phyloP scores from a whole-genome alignment of 208 protist genomes.

The Lotmaria passim region DNA sequence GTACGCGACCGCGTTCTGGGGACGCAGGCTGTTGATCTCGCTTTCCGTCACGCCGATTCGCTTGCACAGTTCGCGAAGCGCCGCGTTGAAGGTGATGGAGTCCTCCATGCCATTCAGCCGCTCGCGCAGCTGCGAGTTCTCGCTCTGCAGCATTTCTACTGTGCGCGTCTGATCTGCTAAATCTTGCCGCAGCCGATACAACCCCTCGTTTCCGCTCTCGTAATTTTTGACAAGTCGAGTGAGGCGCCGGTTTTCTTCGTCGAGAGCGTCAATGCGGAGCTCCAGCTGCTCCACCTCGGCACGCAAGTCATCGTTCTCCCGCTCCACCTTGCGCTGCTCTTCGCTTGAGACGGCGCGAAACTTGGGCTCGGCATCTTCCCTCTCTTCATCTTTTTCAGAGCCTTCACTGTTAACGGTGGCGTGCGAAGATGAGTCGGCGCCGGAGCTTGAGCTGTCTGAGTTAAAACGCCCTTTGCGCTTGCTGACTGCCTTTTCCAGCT shows the following conservation, averaged over 20 bases:
- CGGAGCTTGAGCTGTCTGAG: conserved; percentile 25
- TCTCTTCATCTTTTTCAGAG: background rate
- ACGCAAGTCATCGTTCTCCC: conserved; percentile 75
- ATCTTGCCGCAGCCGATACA: conserved; percentile 66
- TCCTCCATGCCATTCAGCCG: conserved; percentile 85
- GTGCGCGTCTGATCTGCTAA: conserved; percentile 59
- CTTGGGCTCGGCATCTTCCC: background rate
- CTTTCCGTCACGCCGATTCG: conserved; percentile 82
- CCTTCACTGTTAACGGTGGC: background rate
- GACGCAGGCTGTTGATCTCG: conserved; percentile 84
- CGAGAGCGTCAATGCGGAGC: conserved; percentile 59
- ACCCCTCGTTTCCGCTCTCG: conserved; percentile 75
- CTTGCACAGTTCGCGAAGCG: conserved; percentile 82
- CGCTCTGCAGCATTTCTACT: conserved; percentile 73
- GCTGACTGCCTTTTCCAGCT: conserved; percentile 46
- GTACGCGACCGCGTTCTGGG: conserved; percentile 58
- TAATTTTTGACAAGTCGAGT: conserved; percentile 70
- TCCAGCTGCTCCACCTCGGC: conserved; percentile 77
- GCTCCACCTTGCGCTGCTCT: conserved; percentile 49
- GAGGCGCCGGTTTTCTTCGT: conserved; percentile 71
- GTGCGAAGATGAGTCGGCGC: conserved; percentile 9
- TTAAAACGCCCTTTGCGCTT: conserved; percentile 37
- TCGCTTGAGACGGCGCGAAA: conserved; percentile 10
- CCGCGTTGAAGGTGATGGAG: conserved; percentile 79
- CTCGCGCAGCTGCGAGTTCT: conserved; percentile 85